Evolutionary conservation across 75 land plant genomes (phyloP).

Genomic region (Cryptomeria japonica): DNA sequence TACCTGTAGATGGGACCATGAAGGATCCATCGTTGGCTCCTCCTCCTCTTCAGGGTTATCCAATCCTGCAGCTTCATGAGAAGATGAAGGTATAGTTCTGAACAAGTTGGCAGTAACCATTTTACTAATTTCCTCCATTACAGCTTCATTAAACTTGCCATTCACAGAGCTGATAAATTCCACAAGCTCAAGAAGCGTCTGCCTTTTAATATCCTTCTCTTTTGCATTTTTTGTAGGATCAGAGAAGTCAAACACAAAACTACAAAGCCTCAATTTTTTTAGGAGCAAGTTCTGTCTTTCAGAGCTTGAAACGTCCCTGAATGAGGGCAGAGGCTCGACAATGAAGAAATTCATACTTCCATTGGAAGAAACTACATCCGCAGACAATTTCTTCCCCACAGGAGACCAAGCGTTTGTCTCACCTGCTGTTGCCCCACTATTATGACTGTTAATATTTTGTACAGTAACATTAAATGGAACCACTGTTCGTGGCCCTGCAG

Average conservation of each 20-base stretch:
- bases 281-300: slow-evolving; percentile 77
- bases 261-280: slow-evolving; percentile 68
- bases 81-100: slow-evolving; percentile 57
- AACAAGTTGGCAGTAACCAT: slow-evolving; percentile 85
- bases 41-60: slow-evolving; percentile 89
- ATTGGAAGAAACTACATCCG: slow-evolving; percentile 9
- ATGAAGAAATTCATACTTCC: background rate
- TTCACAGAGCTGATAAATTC: slow-evolving; percentile 71
- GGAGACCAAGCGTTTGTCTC: background rate
- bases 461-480: background rate
- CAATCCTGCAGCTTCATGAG: slow-evolving; percentile 55
- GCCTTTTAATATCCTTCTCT: slow-evolving; percentile 86
- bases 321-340: slow-evolving; percentile 66
- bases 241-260: slow-evolving; percentile 72
- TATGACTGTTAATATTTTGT: background rate
- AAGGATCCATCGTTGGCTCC: slow-evolving; percentile 88
- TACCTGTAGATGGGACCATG: slow-evolving; percentile 85
- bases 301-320: slow-evolving; percentile 72
- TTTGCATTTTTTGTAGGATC: slow-evolving; percentile 70
- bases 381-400: background rate
- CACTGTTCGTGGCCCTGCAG: background rate
- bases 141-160: slow-evolving; percentile 68
- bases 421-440: background rate
- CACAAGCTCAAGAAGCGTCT: slow-evolving; percentile 80
- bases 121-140: slow-evolving; percentile 68